Evolutionary conservation across 805 yeast species (phyloP).

Genomic region (Lachancea nothofagi): DNA sequence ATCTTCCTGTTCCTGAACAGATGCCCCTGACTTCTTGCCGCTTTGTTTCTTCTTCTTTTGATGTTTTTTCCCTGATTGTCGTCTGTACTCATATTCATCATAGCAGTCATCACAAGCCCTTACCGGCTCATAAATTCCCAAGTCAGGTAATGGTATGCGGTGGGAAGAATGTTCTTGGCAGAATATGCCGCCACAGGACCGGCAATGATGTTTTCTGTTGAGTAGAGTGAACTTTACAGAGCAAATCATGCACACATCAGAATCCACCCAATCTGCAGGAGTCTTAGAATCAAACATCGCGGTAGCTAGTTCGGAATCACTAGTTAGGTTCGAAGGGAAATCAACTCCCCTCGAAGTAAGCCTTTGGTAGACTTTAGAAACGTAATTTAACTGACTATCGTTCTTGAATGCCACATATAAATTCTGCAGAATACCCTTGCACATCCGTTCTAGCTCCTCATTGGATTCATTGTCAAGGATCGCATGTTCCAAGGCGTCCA

Average conservation of each 20-base stretch:
- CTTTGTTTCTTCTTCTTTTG: slow-evolving; percentile 19
- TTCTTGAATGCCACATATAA: slow-evolving; percentile 73
- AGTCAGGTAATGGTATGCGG: slow-evolving; percentile 62
- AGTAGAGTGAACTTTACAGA: slow-evolving; percentile 72
- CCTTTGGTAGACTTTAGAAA: slow-evolving; percentile 53
- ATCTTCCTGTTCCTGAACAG: slow-evolving; percentile 49
- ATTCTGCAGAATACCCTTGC: slow-evolving; percentile 61
- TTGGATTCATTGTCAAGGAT: slow-evolving; percentile 39
- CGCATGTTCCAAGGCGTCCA: slow-evolving; percentile 61
- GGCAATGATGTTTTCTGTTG: slow-evolving; percentile 92
- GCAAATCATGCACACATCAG: slow-evolving; percentile 92
- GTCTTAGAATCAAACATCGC: slow-evolving; percentile 78
- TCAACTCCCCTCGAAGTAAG: slow-evolving; percentile 57
- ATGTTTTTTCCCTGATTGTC: slow-evolving; percentile 17
- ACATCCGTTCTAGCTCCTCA: slow-evolving; percentile 50
- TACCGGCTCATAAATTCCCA: slow-evolving; percentile 85
- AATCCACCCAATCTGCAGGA: slow-evolving; percentile 97
- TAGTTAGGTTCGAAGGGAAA: slow-evolving; percentile 46
- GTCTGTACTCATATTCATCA: slow-evolving; percentile 48
- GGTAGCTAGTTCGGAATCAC: slow-evolving; percentile 31
- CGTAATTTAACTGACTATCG: slow-evolving; percentile 59
- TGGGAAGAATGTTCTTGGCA: slow-evolving; percentile 82
- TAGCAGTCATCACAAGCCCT: slow-evolving; percentile 91
- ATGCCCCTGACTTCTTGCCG: slow-evolving; percentile 20
- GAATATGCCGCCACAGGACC: slow-evolving; percentile 94